phyloP scores from a whole-genome alignment of 2,329 filamentous ascomycete species.

The Aspergillus versicolor region DNA sequence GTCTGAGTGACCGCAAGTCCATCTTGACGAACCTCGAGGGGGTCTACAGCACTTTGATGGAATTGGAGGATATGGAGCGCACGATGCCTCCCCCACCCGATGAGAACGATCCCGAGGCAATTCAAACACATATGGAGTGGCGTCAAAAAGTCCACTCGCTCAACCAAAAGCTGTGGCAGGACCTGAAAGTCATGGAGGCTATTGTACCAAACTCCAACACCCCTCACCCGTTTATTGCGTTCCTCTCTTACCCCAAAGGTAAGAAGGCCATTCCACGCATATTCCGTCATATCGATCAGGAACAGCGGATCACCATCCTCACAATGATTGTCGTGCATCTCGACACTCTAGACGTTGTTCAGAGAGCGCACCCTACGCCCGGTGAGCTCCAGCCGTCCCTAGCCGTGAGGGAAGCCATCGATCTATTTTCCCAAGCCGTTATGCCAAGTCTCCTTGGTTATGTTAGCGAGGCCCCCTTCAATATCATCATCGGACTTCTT shows the following conservation, averaged over 20 bases:
- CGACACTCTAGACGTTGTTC: constrained; percentile 86
- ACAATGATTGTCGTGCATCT: constrained; percentile 95
- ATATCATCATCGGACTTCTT: constrained; percentile 86
- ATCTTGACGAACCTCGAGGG: constrained; percentile 83
- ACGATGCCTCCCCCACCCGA: constrained; percentile 68
- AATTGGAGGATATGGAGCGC: constrained; percentile 89
- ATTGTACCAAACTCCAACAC: constrained; percentile 70
- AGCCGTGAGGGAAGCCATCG: constrained; percentile 83
- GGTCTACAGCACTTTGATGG: constrained; percentile 85
- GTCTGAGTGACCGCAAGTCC: constrained; percentile 73
- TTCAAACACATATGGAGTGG: constrained; percentile 78
- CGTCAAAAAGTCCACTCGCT: constrained; percentile 67
- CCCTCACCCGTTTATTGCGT: constrained; percentile 90
- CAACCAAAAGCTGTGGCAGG: constrained; percentile 78
- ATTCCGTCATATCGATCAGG: constrained; percentile 87
- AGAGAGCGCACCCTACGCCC: constrained; percentile 70
- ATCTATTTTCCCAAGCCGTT: constrained; percentile 82
- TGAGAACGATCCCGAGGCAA: constrained; percentile 66
- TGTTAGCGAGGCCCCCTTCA: constrained; percentile 84
- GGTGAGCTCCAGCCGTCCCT: constrained; percentile 73
- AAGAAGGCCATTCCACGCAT: constrained; percentile 94
- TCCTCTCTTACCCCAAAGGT: constrained; percentile 90
- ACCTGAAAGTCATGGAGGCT: constrained; percentile 89
- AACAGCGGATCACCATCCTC: constrained; percentile 87
- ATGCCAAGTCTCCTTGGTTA: constrained; percentile 89